These are phyloP conservation scores for Saccharum hybrid DNA, from an alignment of 202 grass and related monocot species.

Conservation along the genomic window DNA sequence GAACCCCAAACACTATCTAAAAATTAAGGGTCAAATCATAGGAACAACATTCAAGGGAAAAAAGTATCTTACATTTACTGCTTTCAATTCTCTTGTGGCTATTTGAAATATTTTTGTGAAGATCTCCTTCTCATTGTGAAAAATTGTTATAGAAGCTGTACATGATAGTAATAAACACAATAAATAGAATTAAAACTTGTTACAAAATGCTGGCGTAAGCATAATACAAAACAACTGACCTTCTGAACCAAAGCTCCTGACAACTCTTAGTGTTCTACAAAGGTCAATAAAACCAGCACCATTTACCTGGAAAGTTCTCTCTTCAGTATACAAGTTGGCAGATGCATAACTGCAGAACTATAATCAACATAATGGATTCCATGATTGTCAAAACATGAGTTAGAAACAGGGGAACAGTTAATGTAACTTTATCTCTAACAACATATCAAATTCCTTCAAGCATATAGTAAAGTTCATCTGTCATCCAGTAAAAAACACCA, in stretches of 20 bases:
- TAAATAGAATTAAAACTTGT: slow-evolving; percentile 31
- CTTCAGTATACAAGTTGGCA: neutral
- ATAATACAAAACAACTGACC: slow-evolving; percentile 39
- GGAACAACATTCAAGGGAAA: neutral
- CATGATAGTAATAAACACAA: neutral
- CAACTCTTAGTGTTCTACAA: slow-evolving; percentile 43
- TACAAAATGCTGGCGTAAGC: neutral
- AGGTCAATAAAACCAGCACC: slow-evolving; percentile 44
- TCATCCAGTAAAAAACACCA: too few relatives aligned
- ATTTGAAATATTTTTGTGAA: slow-evolving; percentile 44
- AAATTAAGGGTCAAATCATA: neutral
- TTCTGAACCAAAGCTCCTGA: slow-evolving; percentile 50
- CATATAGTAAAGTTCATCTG: too few relatives aligned
- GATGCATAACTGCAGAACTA: slow-evolving; percentile 1
- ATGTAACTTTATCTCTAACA: slow-evolving; percentile 12
- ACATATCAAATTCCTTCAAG: too few relatives aligned
- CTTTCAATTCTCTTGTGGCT: slow-evolving; percentile 36
- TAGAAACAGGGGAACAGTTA: neutral
- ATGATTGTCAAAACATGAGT: neutral
- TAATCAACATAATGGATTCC: neutral
- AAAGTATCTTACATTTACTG: slow-evolving; percentile 35
- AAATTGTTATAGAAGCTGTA: slow-evolving; percentile 50
- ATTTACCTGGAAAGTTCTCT: slow-evolving; percentile 47
- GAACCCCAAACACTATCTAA: neutral
- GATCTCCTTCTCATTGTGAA: slow-evolving; percentile 36